phyloP scores from a whole-genome alignment of 2,329 filamentous ascomycete species.

The Ceratocystis cubensis region DNA sequence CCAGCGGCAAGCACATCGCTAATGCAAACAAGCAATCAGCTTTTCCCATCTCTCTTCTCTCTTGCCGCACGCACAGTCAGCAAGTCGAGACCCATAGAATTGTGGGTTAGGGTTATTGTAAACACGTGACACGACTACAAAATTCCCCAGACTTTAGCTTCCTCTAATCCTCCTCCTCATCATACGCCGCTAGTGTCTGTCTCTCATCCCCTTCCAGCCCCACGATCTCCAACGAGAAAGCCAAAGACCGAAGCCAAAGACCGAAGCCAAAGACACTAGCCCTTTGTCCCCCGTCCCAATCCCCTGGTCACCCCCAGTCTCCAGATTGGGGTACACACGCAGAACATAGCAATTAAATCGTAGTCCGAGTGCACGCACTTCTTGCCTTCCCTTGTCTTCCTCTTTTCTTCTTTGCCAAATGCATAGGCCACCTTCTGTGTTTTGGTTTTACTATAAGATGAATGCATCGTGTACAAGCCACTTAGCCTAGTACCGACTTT shows the following conservation, averaged over 20 bases:
- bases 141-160: neutral
- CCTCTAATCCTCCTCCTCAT: neutral
- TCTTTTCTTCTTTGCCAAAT: conserved; percentile 6
- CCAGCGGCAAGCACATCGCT: too few relatives aligned
- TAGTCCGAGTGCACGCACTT: neutral
- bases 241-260: too few relatives aligned
- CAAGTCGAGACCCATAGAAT: too few relatives aligned
- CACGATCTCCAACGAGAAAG: neutral
- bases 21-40: too few relatives aligned
- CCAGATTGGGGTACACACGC: neutral
- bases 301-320: too few relatives aligned
- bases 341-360: neutral
- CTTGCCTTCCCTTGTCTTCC: conserved; percentile 3
- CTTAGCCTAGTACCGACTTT: conserved; percentile 2
- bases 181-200: neutral
- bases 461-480: conserved; percentile 2
- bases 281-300: too few relatives aligned
- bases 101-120: rapidly evolving
- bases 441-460: conserved; percentile 2
- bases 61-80: too few relatives aligned
- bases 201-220: neutral
- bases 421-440: neutral
- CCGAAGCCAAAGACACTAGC: too few relatives aligned
- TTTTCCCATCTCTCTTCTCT: too few relatives aligned
- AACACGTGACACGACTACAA: too few relatives aligned